These are phyloP conservation scores for Acacia acuminata DNA, from an alignment of 306 rosid genomes.

Conservation along the genomic window DNA sequence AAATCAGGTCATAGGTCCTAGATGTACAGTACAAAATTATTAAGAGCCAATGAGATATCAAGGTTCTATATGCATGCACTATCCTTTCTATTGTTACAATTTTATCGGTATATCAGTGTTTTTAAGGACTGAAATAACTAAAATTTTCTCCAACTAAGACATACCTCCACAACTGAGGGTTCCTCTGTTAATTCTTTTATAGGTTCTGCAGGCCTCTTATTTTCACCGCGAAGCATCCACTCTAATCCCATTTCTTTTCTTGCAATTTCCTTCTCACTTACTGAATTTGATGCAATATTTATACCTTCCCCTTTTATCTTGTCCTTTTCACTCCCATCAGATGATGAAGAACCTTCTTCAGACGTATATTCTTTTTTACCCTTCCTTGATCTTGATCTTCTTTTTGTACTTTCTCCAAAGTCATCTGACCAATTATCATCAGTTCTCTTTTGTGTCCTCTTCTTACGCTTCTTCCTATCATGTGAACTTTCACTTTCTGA, in stretches of 20 bases:
- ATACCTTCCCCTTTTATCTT: too few relatives aligned
- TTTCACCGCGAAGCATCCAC: slow-evolving; percentile 92
- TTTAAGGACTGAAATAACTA: neutral
- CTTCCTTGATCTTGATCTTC: too few relatives aligned
- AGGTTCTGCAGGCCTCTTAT: slow-evolving; percentile 42
- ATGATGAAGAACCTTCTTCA: too few relatives aligned
- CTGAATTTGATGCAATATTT: too few relatives aligned
- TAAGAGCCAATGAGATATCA: neutral
- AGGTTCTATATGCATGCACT: neutral
- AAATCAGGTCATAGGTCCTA: neutral
- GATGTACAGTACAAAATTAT: neutral
- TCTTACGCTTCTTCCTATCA: slow-evolving; percentile 41
- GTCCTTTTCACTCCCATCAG: too few relatives aligned
- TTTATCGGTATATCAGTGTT: neutral
- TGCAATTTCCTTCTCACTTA: slow-evolving; percentile 48
- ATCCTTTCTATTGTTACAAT: neutral
- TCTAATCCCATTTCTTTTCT: slow-evolving; percentile 89
- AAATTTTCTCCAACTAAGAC: slow-evolving; percentile 15
- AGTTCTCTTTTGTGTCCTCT: slow-evolving; percentile 45
- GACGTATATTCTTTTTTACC: too few relatives aligned
- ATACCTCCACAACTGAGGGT: slow-evolving; percentile 62
- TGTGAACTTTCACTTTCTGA: slow-evolving; percentile 47
- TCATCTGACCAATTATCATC: slow-evolving; percentile 33
- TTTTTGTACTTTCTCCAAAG: neutral
- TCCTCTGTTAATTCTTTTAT: slow-evolving; percentile 47